Conservation (phyloP, 2,329 filamentous ascomycete genomes). For the Endoconidiophora laricicola region DNA sequence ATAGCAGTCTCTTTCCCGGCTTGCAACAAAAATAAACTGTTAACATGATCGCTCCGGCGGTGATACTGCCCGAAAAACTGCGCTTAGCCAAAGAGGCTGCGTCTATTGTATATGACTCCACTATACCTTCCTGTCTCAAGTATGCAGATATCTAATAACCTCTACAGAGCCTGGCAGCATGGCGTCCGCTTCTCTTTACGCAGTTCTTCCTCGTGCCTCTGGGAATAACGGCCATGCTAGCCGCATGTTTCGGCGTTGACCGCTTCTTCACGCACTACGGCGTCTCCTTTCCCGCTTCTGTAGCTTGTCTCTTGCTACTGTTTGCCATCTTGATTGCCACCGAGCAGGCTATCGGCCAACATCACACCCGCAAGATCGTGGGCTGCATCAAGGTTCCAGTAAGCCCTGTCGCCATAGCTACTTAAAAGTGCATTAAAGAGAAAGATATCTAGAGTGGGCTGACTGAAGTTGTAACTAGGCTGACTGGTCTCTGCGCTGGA, state of each 20-base stretch:
- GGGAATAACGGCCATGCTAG: conserved; percentile 25
- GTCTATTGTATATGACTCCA: too few relatives aligned
- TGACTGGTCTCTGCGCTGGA: conserved; percentile 40
- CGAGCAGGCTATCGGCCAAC: conserved; percentile 30
- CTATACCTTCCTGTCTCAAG: too few relatives aligned
- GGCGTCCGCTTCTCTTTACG: conserved; percentile 14
- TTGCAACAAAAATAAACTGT: too few relatives aligned
- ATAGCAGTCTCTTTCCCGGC: too few relatives aligned
- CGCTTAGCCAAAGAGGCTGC: too few relatives aligned
- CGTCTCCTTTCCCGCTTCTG: conserved; percentile 41
- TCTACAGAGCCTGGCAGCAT: conserved; percentile 1
- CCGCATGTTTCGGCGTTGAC: conserved; percentile 28
- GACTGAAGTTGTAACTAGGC: conserved; percentile 22
- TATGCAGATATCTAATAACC: background rate
- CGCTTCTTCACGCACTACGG: conserved; percentile 27
- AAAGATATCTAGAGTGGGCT: too few relatives aligned
- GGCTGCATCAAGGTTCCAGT: conserved; percentile 37
- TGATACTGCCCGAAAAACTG: too few relatives aligned
- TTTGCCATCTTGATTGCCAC: conserved; percentile 32
- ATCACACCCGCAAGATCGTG: conserved; percentile 31
- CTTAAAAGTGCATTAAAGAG: too few relatives aligned
- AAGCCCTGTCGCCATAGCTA: conserved; percentile 13
- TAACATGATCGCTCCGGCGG: too few relatives aligned
- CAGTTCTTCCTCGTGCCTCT: conserved; percentile 36
- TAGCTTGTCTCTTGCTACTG: conserved; percentile 38